phyloP scores from a whole-genome alignment of 1,139 yeast species.

The Hanseniaspora uvarum region DNA sequence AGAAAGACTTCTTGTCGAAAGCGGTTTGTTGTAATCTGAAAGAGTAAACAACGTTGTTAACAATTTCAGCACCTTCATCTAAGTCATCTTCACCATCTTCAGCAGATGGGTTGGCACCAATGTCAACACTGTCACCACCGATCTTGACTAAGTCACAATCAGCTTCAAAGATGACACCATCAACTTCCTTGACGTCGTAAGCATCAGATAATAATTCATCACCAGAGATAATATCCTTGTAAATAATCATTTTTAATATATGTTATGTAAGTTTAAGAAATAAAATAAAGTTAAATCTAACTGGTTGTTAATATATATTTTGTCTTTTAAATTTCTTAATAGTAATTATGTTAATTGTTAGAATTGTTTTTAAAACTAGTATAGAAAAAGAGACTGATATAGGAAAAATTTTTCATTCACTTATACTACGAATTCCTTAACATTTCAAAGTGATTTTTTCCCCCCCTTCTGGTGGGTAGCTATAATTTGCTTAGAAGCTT shows the following conservation, averaged over 20 bases:
- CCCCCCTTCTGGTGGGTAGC: not conserved
- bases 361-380: not conserved
- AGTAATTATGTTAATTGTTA: no score
- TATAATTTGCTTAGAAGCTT: no score
- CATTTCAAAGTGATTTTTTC: no score
- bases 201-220: conserved; percentile 98
- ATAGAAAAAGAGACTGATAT: no score
- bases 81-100: conserved; percentile 75
- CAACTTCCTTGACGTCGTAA: conserved; percentile 77
- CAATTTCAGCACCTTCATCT: conserved; percentile 78
- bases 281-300: not conserved
- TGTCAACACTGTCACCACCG: conserved; percentile 84
- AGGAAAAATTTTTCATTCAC: no score
- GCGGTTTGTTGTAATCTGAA: conserved; percentile 93
- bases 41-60: conserved; percentile 96
- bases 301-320: not conserved
- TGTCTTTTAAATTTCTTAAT: not conserved
- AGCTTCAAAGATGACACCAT: conserved; percentile 89
- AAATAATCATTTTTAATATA: conserved; percentile 30
- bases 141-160: conserved; percentile 87
- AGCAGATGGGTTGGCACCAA: conserved; percentile 99
- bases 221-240: conserved; percentile 72
- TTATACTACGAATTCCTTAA: no score
- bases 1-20: conserved; percentile 95
- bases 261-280: not conserved